Evolutionary conservation across 2,329 filamentous ascomycete species (phyloP), one percentile per base, ranked within the genome.

Genomic region (Celoporthe dispersa): DNA sequence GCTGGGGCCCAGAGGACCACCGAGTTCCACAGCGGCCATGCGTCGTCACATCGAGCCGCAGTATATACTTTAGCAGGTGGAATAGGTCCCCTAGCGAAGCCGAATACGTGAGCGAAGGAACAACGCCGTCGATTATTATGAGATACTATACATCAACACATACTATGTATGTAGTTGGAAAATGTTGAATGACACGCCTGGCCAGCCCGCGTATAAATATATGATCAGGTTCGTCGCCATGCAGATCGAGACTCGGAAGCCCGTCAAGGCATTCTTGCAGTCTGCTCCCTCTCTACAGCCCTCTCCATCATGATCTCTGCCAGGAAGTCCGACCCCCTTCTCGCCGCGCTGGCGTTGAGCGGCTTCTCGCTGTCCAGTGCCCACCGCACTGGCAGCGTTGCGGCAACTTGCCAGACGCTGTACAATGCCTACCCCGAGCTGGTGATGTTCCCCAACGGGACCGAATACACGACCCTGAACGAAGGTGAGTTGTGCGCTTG

Each of bases 371-470:
- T 22, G 41, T 53, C 63, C 12, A 33, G 14, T n/a, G 44, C 44
- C 41, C 44, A 25, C 8, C 11, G 11, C 63, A 65, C 44, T 25
- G 35, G 19, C 44, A 37, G 33, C 16, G 25, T 31, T 35, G 41
- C 37, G 22, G 35, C 41, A 12, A 55, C 57, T 51, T 68, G 66
- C 41, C 35, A 68, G 28, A 31, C 39, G 37, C 51, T 68, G 14
- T 31, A 55, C 41, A 59, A 55, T 53, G 55, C 59, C 35, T 63
- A 68, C 48, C 66, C 66, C 19, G 48, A 63, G 19, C 9, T 53
- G 33, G 63, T 39, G 7, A 25, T 53, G 22, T 62, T 53, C 28
- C 14, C 66, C 9, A 55, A 68, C 33, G 41, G n/a, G 2, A 68
- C 55, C 1, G 28, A 51, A 19, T 68, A 68, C 31, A 51, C 39